Percentiles rank a stretch among this genome's conserved stretches.
Conservation (phyloP, 306 rosid species). For the Neltuma alba region DNA sequence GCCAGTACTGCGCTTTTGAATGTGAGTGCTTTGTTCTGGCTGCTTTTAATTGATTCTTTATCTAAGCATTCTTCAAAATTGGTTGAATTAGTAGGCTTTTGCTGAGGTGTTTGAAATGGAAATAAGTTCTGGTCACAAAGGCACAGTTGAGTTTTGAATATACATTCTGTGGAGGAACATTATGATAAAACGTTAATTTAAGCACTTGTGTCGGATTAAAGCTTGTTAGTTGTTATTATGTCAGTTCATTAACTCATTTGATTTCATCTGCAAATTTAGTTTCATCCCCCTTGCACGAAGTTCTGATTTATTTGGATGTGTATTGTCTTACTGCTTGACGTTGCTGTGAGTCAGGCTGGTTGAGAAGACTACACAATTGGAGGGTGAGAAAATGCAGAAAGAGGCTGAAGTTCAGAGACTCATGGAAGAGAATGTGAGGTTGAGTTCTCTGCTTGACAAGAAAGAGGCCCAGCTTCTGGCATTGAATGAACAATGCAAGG, state of each 20-base stretch:
- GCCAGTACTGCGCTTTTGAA: conserved; percentile 1
- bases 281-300: background rate
- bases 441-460: conserved; percentile 95
- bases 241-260: background rate
- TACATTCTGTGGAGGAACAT: background rate
- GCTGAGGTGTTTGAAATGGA: background rate
- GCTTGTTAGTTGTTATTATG: background rate
- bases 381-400: conserved; percentile 96
- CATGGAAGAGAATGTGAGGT: conserved; percentile 90
- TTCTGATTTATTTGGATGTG: conserved; percentile 6
- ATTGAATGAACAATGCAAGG: conserved; percentile 96
- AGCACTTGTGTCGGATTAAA: background rate
- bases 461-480: conserved; percentile 98
- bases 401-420: conserved; percentile 96
- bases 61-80: background rate
- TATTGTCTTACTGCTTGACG: conserved; percentile 28
- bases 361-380: conserved; percentile 87
- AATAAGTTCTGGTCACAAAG: background rate
- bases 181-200: conserved; percentile 5
- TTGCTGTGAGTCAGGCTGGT: conserved; percentile 69
- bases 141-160: background rate
- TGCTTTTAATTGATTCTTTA: background rate
- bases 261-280: background rate
- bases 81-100: background rate
- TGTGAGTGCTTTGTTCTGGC: conserved; percentile 9